Evolutionary conservation across 1,284 basidiomycete species (phyloP).

Genomic region (Apiotrichum veenhuisii): DNA sequence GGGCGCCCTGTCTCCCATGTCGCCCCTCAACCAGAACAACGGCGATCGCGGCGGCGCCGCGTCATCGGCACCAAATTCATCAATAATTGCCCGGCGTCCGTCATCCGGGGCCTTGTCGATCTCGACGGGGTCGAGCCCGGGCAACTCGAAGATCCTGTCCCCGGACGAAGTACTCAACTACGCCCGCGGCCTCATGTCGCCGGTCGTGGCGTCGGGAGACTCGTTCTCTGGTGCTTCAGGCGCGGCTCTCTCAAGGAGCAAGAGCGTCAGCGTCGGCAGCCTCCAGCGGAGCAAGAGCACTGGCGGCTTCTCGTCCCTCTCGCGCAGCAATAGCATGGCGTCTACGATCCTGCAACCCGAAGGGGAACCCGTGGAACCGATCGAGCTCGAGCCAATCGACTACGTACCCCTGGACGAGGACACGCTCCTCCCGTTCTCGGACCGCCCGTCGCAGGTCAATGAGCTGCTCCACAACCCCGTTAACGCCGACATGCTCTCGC

Average conservation of each 20-base stretch:
- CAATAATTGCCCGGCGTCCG: neutral
- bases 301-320: neutral
- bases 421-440: constrained; percentile 43
- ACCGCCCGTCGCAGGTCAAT: constrained; percentile 39
- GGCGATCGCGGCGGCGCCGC: neutral
- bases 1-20: constrained; percentile 13
- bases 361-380: constrained; percentile 15
- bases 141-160: constrained; percentile 25
- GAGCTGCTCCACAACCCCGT: constrained; percentile 35
- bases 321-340: too few species aligned
- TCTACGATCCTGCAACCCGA: neutral
- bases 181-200: constrained; percentile 35
- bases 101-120: constrained; percentile 11
- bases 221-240: constrained; percentile 21
- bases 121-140: neutral
- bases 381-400: constrained; percentile 48
- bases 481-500: constrained; percentile 37
- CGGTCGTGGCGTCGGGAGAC: constrained; percentile 32
- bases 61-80: too few species aligned
- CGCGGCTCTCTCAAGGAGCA: constrained; percentile 34
- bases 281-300: neutral
- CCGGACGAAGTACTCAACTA: constrained; percentile 45
- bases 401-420: constrained; percentile 47
- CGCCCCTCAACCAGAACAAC: constrained; percentile 5
- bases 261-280: constrained; percentile 18